Percentiles rank a stretch among this genome's conserved stretches.
These are phyloP conservation scores for Aquilaria sinensis DNA, from an alignment of 345 rosid species.

Conservation along the genomic window DNA sequence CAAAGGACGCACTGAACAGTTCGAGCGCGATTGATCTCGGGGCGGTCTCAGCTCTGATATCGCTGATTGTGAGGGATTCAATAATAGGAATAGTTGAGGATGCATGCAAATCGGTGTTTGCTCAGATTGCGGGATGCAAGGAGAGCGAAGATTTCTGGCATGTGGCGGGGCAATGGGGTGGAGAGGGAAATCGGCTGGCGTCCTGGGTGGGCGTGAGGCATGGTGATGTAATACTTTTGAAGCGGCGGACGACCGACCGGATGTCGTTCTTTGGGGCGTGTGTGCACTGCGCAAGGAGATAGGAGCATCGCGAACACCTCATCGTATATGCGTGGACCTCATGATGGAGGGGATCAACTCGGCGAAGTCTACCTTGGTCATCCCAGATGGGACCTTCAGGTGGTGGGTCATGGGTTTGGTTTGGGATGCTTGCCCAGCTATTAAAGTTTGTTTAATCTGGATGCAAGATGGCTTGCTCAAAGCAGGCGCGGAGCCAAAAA, in stretches of 20 bases:
- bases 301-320: constrained; percentile 50
- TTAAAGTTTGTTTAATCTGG: not conserved
- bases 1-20: constrained; percentile 80
- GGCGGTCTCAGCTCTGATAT: constrained; percentile 52
- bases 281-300: constrained; percentile 56
- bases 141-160: constrained; percentile 41
- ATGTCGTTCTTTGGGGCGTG: constrained; percentile 53
- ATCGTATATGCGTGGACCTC: constrained; percentile 62
- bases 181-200: no score
- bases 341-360: constrained; percentile 33
- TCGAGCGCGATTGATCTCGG: constrained; percentile 59
- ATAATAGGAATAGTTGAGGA: constrained; percentile 83
- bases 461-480: no score
- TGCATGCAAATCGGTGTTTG: constrained; percentile 70
- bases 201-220: no score
- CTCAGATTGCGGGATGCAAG: constrained; percentile 89
- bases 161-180: no score
- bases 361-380: constrained; percentile 45
- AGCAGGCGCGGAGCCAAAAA: no score
- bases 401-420: constrained; percentile 30
- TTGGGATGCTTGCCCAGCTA: constrained; percentile 6
- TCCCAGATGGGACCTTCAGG: constrained; percentile 43
- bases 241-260: constrained; percentile 63
- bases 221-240: constrained; percentile 26
- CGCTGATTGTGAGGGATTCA: constrained; percentile 60